These are phyloP conservation scores for Daucus carota DNA, from an alignment of 129 eudicot species.

Conservation along the genomic window DH1_v3.0 NC_030382.2:52260001-52260500, in stretches of 20 bases:
- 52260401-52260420: constrained; percentile 69
- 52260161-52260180: constrained; percentile 58
- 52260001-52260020: constrained; percentile 36
- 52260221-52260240: constrained; percentile 2
- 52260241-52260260: not conserved
- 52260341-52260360: constrained; percentile 52
- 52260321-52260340: constrained; percentile 57
- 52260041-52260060: not conserved
- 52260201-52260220: constrained; percentile 8
- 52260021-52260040: constrained; percentile 21
- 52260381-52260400: constrained; percentile 85
- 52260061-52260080: not conserved
- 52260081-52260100: constrained; percentile 39
- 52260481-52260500: not conserved
- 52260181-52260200: constrained; percentile 53
- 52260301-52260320: constrained; percentile 59
- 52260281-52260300: constrained; percentile 64
- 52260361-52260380: constrained; percentile 70
- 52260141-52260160: constrained; percentile 83
- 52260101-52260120: constrained; percentile 71
- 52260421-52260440: not conserved
- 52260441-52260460: not conserved
- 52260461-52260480: not conserved
- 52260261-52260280: constrained; percentile 55
- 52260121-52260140: constrained; percentile 79